Evolutionary conservation across 2,329 filamentous ascomycete genomes (phyloP).

Genomic region (Cercospora sp.): DNA sequence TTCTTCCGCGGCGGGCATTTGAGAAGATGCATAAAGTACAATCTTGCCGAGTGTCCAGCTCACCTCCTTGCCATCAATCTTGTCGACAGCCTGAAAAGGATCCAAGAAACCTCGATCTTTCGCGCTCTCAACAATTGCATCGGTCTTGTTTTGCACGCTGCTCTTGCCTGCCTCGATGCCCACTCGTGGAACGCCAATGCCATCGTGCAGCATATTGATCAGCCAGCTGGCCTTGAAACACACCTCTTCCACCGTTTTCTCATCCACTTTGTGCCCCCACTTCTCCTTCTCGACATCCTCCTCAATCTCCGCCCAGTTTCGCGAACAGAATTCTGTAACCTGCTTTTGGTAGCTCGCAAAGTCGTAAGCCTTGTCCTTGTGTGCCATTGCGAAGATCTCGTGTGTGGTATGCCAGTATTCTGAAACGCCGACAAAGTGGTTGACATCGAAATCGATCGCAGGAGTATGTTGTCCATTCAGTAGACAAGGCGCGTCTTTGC

Average conservation of each 20-base stretch:
- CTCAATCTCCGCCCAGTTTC: conserved; percentile 77
- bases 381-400: conserved; percentile 78
- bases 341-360: conserved; percentile 83
- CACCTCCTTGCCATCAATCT: conserved; percentile 86
- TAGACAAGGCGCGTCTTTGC: conserved; percentile 79
- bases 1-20: conserved; percentile 67
- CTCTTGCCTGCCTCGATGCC: conserved; percentile 63
- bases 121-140: conserved; percentile 65
- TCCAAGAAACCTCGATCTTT: conserved; percentile 73
- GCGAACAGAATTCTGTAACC: conserved; percentile 80
- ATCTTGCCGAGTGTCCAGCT: conserved; percentile 98
- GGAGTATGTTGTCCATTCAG: conserved; percentile 90
- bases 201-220: conserved; percentile 93
- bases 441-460: conserved; percentile 93
- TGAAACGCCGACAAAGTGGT: conserved; percentile 96
- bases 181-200: conserved; percentile 86
- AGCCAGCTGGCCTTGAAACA: conserved; percentile 99
- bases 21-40: conserved; percentile 88
- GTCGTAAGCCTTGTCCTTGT: conserved; percentile 80
- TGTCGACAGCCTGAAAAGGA: conserved; percentile 89
- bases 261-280: conserved; percentile 73
- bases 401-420: conserved; percentile 99
- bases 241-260: conserved; percentile 75
- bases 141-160: conserved; percentile 67
- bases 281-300: conserved; percentile 63